Percentiles rank a stretch among this genome's conserved stretches.
phyloP scores from a whole-genome alignment of 208 protist genomes.

The Leishmania amazonensis region DNA sequence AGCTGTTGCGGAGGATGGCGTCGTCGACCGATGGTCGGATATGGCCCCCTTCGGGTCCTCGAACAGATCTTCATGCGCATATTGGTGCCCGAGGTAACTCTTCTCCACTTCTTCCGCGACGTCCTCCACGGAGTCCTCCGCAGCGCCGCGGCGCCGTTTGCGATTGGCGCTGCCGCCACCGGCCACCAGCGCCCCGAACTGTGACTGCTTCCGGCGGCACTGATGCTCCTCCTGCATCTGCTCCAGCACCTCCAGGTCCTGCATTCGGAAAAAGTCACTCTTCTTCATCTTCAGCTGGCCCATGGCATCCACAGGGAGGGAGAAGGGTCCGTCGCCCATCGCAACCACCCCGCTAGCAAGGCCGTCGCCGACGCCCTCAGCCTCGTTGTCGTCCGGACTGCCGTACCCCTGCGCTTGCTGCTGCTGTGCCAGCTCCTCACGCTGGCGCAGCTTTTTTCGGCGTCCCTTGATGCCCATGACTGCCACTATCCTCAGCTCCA shows the following conservation, averaged over 20 bases:
- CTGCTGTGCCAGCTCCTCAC: constrained; percentile 35
- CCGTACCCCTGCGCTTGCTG: constrained; percentile 17
- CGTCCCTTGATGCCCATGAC: constrained; percentile 87
- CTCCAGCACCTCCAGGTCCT: constrained; percentile 82
- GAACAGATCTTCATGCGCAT: constrained; percentile 26
- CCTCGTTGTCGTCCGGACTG: constrained; percentile 13
- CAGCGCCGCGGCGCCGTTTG: constrained; percentile 17
- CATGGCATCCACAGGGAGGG: constrained; percentile 48
- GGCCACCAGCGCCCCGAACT: constrained; percentile 14
- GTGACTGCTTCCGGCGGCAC: constrained; percentile 38
- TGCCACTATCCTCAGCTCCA: not conserved
- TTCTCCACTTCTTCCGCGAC: constrained; percentile 39
- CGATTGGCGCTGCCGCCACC: constrained; percentile 10
- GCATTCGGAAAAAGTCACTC: constrained; percentile 83
- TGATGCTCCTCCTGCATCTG: constrained; percentile 76
- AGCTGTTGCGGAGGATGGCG: not conserved
- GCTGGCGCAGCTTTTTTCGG: constrained; percentile 68
- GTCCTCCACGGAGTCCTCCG: constrained; percentile 18
- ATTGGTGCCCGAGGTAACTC: constrained; percentile 47
- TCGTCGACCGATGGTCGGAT: not conserved
- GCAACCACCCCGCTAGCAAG: constrained; percentile 15
- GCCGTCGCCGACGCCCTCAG: not conserved
- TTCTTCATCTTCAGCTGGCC: constrained; percentile 79
- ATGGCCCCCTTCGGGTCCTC: not conserved
- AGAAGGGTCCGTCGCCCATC: constrained; percentile 54